phyloP scores from a whole-genome alignment of 306 rosid species.

The Lagenaria siceraria region DNA sequence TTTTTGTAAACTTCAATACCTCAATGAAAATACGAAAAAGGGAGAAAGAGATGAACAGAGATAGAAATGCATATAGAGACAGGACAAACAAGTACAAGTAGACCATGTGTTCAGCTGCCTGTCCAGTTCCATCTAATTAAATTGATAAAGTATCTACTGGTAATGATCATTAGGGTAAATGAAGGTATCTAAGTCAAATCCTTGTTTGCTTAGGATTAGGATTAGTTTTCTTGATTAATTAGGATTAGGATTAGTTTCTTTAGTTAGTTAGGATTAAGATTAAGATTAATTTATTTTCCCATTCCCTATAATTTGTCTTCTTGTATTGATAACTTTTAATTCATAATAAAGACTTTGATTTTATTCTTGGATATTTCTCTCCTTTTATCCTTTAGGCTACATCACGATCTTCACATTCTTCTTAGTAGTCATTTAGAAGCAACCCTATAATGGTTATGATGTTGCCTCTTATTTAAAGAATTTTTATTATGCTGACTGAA shows the following conservation, averaged over 20 bases:
- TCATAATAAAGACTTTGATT: no score
- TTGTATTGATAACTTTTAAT: no score
- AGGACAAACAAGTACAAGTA: neutral
- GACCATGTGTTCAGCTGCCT: neutral
- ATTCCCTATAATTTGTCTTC: no score
- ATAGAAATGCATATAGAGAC: neutral
- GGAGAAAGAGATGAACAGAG: neutral
- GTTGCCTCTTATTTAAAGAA: neutral
- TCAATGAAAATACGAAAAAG: neutral
- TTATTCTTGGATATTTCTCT: no score
- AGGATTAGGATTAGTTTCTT: no score
- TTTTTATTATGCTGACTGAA: neutral
- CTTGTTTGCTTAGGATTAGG: no score
- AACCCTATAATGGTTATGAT: neutral
- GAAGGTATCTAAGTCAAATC: no score
- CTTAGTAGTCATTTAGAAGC: neutral
- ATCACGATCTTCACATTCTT: neutral
- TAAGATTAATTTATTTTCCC: no score
- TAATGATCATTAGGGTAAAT: no score
- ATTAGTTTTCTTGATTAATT: no score
- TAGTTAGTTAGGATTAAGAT: no score
- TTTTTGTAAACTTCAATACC: constrained; percentile 1
- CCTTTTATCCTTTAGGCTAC: no score
- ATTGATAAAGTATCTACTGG: neutral
- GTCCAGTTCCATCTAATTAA: neutral